Base-by-base conservation (phyloP, 2,329 filamentous ascomycete species). In the Penicillium capsulatum region DNA sequence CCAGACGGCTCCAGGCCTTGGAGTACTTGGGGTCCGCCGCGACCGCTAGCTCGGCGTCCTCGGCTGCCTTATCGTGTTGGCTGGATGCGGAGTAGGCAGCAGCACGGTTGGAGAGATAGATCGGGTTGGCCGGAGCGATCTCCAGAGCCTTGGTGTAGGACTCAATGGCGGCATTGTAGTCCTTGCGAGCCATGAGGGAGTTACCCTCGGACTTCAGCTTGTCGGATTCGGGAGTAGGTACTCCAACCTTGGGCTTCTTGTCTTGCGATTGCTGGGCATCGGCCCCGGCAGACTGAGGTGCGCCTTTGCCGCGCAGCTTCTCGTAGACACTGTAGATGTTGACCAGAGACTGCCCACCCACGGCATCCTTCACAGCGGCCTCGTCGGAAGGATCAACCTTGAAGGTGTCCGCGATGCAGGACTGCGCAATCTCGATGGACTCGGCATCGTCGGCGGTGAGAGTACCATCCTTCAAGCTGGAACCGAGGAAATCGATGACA, bases 81-180 rank as follows among this genome's bases (percentile, higher is more conserved):
- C 82, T 80, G 47, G 81, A 81, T 15, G 88, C 91, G 17, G 83
- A 89, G 75, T 94, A 86, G 4, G 92, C 92, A 32, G 92, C 92
- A 8, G 92, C 92, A 53, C 92, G 88, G 79, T 98, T 98, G 48
- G 88, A 95, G 28, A 98, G 84, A 76, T 92, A 98, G 68, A 98
- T 92, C 27, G 90, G 86, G 71, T 98, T 97, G 51, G 79, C 74
- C 2, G 92, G 88, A 53, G 86, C 71, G 37, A 96, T 74, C 40
- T 79, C 76, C 17, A 98, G 80, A 3, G 92, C 92, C 66, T 91
- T 77, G 17, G 86, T 87, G 76, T 98, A 98, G 53, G 86, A 74
- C 55, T 87, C 81, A 63, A 97, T 88, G 47, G 92, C 92, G 29
- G 72, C 60, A 31, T 74, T 58, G 73, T 96, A 96, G 68, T 97